Evolutionary conservation across 345 rosid genomes (phyloP), one percentile per base, ranked within the genome.

Genomic region (Eucalyptus curtisii): DNA sequence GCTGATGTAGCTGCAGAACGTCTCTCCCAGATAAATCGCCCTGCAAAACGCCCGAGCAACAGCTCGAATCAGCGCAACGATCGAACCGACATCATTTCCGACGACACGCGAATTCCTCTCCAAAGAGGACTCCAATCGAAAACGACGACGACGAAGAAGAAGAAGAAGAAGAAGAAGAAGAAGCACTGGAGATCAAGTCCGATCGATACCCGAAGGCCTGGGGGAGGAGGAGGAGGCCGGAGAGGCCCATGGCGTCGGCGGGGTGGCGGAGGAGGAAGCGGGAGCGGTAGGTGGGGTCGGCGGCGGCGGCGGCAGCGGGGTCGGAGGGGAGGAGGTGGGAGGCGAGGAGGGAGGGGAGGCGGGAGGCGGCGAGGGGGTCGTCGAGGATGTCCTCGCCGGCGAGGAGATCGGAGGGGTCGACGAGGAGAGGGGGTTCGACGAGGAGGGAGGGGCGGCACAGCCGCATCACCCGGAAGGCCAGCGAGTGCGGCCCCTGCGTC

Each of bases 391-490:
- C 99, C 88, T 98, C 99, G 86, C 99, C 99, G 94, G 93, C 91
- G 92, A 97, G 92, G 86, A 98, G 98, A 91, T 98, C 99, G 92
- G 94, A 71, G 49, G 98, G 98, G 92, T 98, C 98, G 30, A 96
- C 88, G 50, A 91, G 97, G 91, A 98, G 96, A 13, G 97, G 98
- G 66, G 97, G 94, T 24, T 95, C 98, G 64, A 95, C 98, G 92
- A 95, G 97, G 93, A 96, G 92, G 2, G 99, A 95, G 1, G 99
- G 99, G 89, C 94, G 94, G 94, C 99, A 98, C 13, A 97, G 93
- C 89, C 99, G 92, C 99, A 98, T 96, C 91, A 98, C 99, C 89
- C 99, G 91, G 91, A 96, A 98, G 88, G 99, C 99, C 52, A 98
- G 95, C 33, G 99, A 97, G 94, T 97, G 99, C 45, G 97, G 93